Percentiles rank a stretch among this genome's conserved stretches.
phyloP scores from a whole-genome alignment of 768 basidiomycete genomes.

The Lactarius quietus region DNA sequence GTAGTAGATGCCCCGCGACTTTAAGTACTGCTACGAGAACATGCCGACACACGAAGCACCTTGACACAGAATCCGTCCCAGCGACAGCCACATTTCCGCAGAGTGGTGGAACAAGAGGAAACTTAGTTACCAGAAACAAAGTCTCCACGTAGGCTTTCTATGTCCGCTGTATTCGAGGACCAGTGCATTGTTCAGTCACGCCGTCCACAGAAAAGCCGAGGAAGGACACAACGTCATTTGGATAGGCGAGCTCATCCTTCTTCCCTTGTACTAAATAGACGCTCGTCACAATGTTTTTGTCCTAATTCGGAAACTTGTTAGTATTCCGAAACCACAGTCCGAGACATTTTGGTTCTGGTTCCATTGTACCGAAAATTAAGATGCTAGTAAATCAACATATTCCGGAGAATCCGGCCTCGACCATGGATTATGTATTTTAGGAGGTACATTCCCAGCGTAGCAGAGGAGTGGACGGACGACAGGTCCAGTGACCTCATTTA shows the following conservation, averaged over 20 bases:
- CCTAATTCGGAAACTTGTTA: conserved; percentile 9
- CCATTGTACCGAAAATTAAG: not conserved
- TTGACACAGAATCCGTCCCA: not conserved
- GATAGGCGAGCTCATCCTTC: not conserved
- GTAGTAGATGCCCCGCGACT: not conserved
- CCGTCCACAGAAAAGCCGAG: not conserved
- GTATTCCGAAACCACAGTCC: not conserved
- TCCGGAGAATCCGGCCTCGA: not conserved
- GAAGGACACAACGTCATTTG: not conserved
- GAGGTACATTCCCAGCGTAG: not conserved
- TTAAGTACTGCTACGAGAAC: conserved; percentile 11
- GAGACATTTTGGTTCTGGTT: not conserved
- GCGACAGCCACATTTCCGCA: not conserved
- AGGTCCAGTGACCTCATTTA: not conserved
- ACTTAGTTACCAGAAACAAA: not conserved
- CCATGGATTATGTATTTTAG: not conserved
- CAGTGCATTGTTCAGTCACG: not conserved
- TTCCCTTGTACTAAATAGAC: not conserved
- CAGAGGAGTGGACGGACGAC: not conserved
- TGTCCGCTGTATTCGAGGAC: not conserved
- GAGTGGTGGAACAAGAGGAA: not conserved
- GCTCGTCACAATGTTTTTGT: not conserved
- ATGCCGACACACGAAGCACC: not conserved
- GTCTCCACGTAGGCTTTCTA: not conserved
- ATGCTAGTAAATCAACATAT: not conserved